phyloP scores from a whole-genome alignment of 305 asterid genomes.

The Solanum hybrid region DNA sequence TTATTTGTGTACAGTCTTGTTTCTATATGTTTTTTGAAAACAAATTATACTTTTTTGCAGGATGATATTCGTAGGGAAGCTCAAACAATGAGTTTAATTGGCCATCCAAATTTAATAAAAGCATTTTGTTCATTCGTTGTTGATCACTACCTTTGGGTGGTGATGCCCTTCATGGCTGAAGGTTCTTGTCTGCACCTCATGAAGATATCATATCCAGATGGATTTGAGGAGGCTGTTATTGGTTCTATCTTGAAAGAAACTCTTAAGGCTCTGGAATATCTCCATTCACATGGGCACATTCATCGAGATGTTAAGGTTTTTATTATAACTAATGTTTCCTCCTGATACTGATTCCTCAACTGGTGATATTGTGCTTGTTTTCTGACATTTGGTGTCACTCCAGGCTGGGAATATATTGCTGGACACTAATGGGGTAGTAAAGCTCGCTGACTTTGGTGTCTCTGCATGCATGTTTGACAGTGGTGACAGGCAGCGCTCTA shows the following conservation, averaged over 20 bases:
- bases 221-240: conserved; percentile 91
- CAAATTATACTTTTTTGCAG: conserved; percentile 31
- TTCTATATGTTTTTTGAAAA: not conserved
- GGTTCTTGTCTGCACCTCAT: conserved; percentile 98
- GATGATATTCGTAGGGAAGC: conserved; percentile 98
- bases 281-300: conserved; percentile 92
- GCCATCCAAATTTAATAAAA: conserved; percentile 84
- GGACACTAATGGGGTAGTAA: conserved; percentile 78
- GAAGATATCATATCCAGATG: conserved; percentile 92
- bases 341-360: conserved; percentile 2
- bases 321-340: conserved; percentile 5
- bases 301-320: conserved; percentile 97
- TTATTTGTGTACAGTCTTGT: not conserved
- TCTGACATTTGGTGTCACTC: conserved; percentile 17
- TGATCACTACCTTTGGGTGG: conserved; percentile 91
- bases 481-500: conserved; percentile 93
- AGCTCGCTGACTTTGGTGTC: conserved; percentile 98
- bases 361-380: conserved; percentile 15
- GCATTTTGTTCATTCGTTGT: conserved; percentile 95
- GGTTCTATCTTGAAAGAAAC: conserved; percentile 88
- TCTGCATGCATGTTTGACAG: conserved; percentile 95
- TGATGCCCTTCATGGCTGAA: conserved; percentile 96
- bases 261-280: conserved; percentile 90
- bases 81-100: conserved; percentile 88
- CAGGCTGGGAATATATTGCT: conserved; percentile 97